phyloP scores from a whole-genome alignment of 345 rosid species.

The Cardiospermum halicacabum region DNA sequence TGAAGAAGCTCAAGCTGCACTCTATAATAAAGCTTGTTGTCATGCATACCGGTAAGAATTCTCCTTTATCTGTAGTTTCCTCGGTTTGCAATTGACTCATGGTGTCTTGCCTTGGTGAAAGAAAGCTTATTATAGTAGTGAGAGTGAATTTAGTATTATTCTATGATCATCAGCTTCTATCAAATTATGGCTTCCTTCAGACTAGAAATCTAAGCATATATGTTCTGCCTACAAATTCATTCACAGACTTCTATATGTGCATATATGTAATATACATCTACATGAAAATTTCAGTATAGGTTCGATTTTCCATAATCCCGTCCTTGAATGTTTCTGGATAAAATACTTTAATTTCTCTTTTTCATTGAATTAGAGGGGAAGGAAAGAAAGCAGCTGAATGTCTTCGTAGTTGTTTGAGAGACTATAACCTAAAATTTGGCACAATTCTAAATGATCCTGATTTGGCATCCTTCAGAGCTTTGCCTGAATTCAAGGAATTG shows the following conservation, averaged over 20 bases:
- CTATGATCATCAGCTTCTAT: neutral
- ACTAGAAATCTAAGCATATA: neutral
- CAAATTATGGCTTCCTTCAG: conserved; percentile 3
- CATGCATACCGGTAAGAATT: conserved; percentile 65
- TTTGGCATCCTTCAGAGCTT: conserved; percentile 86
- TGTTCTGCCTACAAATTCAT: too few species aligned
- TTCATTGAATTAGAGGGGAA: conserved; percentile 60
- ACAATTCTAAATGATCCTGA: conserved; percentile 95
- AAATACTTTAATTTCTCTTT: neutral
- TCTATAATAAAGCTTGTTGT: conserved; percentile 93
- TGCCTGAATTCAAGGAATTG: conserved; percentile 88
- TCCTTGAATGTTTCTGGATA: neutral
- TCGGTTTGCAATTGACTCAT: neutral
- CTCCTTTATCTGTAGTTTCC: neutral
- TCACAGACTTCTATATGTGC: too few species aligned
- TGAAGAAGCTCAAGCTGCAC: conserved; percentile 85
- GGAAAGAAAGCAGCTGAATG: conserved; percentile 83
- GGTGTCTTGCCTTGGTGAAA: neutral
- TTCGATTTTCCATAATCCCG: neutral
- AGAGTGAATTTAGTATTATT: neutral
- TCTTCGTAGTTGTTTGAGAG: conserved; percentile 72
- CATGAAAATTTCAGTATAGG: neutral
- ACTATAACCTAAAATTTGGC: conserved; percentile 85
- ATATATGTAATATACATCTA: too few species aligned
- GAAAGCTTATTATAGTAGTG: neutral